phyloP scores from a whole-genome alignment of 495 filamentous ascomycete species.

The Aspergillus leporis region DNA sequence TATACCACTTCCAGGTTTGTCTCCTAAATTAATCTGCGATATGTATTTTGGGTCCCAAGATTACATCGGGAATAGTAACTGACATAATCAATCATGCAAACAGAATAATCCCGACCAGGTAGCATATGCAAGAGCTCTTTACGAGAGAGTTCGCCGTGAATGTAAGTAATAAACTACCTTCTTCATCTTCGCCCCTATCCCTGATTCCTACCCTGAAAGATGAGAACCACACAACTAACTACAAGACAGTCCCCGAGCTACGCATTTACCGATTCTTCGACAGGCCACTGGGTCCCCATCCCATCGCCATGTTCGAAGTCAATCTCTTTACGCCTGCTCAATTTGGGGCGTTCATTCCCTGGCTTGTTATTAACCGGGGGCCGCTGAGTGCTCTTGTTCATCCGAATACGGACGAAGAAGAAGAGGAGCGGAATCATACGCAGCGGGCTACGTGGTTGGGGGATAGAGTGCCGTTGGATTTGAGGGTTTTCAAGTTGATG shows the following conservation, averaged over 20 bases:
- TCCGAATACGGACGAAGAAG: slow-evolving; percentile 65
- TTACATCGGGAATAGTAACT: not conserved
- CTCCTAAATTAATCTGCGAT: not conserved
- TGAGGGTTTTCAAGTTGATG: slow-evolving; percentile 56
- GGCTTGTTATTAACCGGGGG: slow-evolving; percentile 81
- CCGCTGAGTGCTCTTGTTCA: slow-evolving; percentile 79
- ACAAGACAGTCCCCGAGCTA: slow-evolving; percentile 71
- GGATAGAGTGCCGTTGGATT: slow-evolving; percentile 67
- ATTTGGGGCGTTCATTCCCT: slow-evolving; percentile 84
- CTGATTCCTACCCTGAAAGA: no score
- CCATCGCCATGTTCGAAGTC: slow-evolving; percentile 87
- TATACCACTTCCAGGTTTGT: slow-evolving; percentile 66
- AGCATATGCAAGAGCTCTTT: slow-evolving; percentile 67
- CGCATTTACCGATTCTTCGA: slow-evolving; percentile 80
- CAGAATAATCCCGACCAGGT: slow-evolving; percentile 61
- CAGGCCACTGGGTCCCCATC: slow-evolving; percentile 77
- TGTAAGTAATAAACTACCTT: slow-evolving; percentile 56
- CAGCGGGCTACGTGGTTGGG: slow-evolving; percentile 87
- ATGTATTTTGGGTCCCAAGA: not conserved
- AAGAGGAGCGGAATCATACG: slow-evolving; percentile 68
- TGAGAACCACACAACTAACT: not conserved
- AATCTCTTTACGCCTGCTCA: slow-evolving; percentile 83
- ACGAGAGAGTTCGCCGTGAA: slow-evolving; percentile 77
- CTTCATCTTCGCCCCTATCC: not conserved
- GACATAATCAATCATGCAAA: not conserved